Evolutionary conservation across 805 yeast genomes (phyloP), one percentile per base, ranked within the genome.

Genomic region (Pichia membranifaciens): DNA sequence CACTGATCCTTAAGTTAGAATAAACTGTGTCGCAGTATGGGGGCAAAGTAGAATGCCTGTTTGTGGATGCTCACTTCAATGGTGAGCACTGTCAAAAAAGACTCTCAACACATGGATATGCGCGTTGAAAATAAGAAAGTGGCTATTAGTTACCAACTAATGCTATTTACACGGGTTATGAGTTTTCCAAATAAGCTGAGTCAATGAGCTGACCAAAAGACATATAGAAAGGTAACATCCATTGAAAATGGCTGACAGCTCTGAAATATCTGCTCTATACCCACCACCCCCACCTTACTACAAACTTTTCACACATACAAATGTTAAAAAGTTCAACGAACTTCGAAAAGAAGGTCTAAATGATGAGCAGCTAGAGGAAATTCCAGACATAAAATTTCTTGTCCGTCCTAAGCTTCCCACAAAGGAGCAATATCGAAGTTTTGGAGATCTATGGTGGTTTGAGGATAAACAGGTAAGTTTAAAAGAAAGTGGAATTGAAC

Each of bases 241-340:
- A 8, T 17, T 10, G 8, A 35, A n/a, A 28, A 41, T 41, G 39
- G 21, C 49, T 13, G 44, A 39, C 5, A 41, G 32, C 32, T 31
- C 39, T 4, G 49, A 44, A 4, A 39, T 43, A 20, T 35, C 96
- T 15, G 80, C 96, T 6, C 72, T 91, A 37, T 93, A 87, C 56
- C 99, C 99, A 2, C 95, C 95, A 1, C 98, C 99, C 2, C 99
- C 99, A 8, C 85, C 86, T 8, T 87, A 79, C 59, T 76, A 79
- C 54, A 78, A 80, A 60, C 78, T 74, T 57, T 91, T 87, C 69
- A 87, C 96, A 0, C 59, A 69, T 3, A 86, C 78, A 50, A 88
- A 89, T 58, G 54, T 78, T n/a, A 68, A 64, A 18, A 73, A 71
- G 58, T 67, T 75, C 25, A 61, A 64, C 12, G 52, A 58, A 29